phyloP scores from a whole-genome alignment of 495 filamentous ascomycete genomes.

The Lepidopterella palustris region DNA sequence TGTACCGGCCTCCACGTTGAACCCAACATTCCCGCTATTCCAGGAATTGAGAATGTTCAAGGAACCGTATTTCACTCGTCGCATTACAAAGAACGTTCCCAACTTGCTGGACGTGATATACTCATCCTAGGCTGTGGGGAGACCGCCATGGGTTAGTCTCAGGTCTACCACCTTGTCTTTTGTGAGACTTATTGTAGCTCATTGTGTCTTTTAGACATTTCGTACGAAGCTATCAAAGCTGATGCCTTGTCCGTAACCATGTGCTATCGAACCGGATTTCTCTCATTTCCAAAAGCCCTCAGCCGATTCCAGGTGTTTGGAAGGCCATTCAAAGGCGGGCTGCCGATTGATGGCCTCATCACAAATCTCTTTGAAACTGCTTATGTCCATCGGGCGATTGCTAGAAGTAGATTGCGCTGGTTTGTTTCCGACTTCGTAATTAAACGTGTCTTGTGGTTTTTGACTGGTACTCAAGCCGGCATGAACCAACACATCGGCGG shows the following conservation, averaged over 20 bases:
- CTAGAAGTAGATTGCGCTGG: constrained; percentile 37
- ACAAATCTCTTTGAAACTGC: constrained; percentile 45
- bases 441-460: constrained; percentile 37
- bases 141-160: constrained; percentile 34
- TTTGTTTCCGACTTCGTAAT: constrained; percentile 40
- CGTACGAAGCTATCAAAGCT: constrained; percentile 39
- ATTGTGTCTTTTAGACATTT: constrained; percentile 25
- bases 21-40: constrained; percentile 38
- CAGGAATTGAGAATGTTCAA: constrained; percentile 37
- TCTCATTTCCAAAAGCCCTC: constrained; percentile 35
- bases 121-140: constrained; percentile 43
- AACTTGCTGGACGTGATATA: constrained; percentile 38
- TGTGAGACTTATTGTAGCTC: neutral
- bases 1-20: constrained; percentile 41
- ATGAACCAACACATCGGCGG: constrained; percentile 40
- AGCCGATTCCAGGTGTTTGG: constrained; percentile 21
- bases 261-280: constrained; percentile 41
- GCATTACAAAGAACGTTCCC: constrained; percentile 38
- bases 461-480: constrained; percentile 37
- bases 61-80: constrained; percentile 39
- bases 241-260: constrained; percentile 38
- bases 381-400: constrained; percentile 42
- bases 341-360: constrained; percentile 40
- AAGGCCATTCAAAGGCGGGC: constrained; percentile 31
- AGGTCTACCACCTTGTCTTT: too few species aligned